Base-by-base conservation (phyloP, 208 protist species). In the Zelonia costaricensis region DNA sequence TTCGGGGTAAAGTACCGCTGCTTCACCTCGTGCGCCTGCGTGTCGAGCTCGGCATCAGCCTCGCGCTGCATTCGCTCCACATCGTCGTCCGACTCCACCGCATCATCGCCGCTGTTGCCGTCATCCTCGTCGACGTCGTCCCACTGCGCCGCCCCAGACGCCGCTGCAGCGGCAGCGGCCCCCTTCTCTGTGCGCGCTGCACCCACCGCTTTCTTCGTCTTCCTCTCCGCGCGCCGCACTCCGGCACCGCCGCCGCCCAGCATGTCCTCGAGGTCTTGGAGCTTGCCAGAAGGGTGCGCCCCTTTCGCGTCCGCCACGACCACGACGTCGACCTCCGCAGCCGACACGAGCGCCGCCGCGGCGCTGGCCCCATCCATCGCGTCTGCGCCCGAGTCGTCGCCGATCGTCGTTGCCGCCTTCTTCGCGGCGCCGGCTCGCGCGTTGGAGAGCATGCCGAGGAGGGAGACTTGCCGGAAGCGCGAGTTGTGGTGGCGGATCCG, bases 401-500 rank as follows among this genome's bases (percentile, higher is more conserved):
- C 55, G 20, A 42, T 23, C 39, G n/a, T 49, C 74, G 2, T 27
- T 30, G 39, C 5, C 62, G 13, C 7, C 28, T 13, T 12, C n/a
- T n/a, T 12, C 4, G 49, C 43, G 6, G 43, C 25, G 12, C 13
- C 30, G 2, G 33, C 22, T 60, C 28, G 54, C 10, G 20, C 66
- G 30, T 64, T 78, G 38, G 30, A 46, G 30, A 96, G 73, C 84
- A 96, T 79, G 8, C 75, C 64, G 1, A 59, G 52, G 13, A 96
- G 65, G 22, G 74, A 87, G 13, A 82, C 58, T 64, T 96, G 91
- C 0, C 84, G 75, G 51, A 83, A 96, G 23, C 80, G 78, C 5
- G 91, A 94, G 72, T 70, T 80, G 55, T 82, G 82, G 61, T 95
- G 83, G 27, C 84, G 78, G 16, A 99, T 62, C 31, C 88, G 74